Evolutionary conservation across 148 eudicot genomes (phyloP).

Genomic region (Cornus suecica): DNA sequence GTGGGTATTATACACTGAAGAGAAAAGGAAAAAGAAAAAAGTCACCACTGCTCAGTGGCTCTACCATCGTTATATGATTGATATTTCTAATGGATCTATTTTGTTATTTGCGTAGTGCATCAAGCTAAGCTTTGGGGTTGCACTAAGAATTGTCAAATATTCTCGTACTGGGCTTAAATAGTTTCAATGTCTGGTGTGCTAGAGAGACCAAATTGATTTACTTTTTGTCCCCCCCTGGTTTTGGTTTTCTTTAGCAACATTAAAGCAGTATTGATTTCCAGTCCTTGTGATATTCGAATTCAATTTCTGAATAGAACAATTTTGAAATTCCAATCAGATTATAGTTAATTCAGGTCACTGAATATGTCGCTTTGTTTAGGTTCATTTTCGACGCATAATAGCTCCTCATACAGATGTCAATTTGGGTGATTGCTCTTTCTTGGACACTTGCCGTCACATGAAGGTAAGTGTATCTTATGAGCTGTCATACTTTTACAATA

Average conservation of each 20-base stretch:
- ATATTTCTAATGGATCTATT: neutral
- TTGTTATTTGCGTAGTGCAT: neutral
- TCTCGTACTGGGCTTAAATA: neutral
- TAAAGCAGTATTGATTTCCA: neutral
- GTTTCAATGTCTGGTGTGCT: neutral
- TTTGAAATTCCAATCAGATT: neutral
- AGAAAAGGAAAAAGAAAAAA: too few species aligned
- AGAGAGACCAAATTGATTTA: neutral
- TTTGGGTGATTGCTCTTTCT: conserved; percentile 94
- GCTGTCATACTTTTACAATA: neutral
- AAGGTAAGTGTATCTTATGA: conserved; percentile 47
- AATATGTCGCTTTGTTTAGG: conserved; percentile 34
- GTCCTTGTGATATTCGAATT: neutral
- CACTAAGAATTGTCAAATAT: neutral
- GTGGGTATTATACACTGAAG: too few species aligned
- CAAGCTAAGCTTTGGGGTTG: neutral
- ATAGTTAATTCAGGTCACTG: neutral
- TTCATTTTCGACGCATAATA: conserved; percentile 94
- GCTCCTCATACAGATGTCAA: conserved; percentile 88
- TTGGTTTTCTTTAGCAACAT: neutral
- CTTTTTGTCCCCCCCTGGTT: too few species aligned
- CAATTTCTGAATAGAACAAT: neutral
- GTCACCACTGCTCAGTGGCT: neutral
- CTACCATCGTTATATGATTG: neutral
- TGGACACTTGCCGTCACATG: conserved; percentile 99